phyloP scores from a whole-genome alignment of 306 rosid species.

The Quillaja saponaria region DNA sequence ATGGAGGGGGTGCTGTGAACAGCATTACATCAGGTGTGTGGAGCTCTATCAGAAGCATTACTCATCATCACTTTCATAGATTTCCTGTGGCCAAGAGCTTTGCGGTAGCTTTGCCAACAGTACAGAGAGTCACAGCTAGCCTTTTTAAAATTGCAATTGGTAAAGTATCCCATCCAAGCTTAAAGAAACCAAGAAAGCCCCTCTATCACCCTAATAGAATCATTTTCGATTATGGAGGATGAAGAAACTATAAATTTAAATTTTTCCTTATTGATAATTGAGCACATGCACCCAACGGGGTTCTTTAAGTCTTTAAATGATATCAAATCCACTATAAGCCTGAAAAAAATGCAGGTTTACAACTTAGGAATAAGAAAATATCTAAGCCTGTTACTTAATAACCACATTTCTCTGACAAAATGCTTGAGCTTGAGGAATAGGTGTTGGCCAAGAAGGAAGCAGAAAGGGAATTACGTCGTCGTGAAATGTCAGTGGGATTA shows the following conservation, averaged over 20 bases:
- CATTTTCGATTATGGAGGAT: neutral
- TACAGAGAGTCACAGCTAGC: constrained; percentile 61
- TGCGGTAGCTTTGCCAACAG: constrained; percentile 77
- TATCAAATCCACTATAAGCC: no score
- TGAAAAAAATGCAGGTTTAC: no score
- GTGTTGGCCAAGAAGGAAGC: no score
- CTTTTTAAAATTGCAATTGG: constrained; percentile 6
- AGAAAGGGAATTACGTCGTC: no score
- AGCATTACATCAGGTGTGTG: constrained; percentile 66
- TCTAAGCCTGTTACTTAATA: no score
- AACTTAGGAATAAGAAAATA: no score
- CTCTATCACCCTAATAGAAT: constrained; percentile 12
- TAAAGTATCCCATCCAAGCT: neutral
- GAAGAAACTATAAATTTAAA: constrained; percentile 2
- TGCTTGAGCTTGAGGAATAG: no score
- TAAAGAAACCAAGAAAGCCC: constrained; percentile 26
- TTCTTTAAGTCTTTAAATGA: no score
- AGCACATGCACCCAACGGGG: constrained; percentile 4
- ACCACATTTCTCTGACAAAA: no score
- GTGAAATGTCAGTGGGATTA: no score
- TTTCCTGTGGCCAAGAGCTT: constrained; percentile 67
- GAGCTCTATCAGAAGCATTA: constrained; percentile 57
- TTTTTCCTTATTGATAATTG: constrained; percentile 4
- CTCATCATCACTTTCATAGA: constrained; percentile 79
- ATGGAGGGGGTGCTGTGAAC: constrained; percentile 41